Percentiles rank a stretch among this genome's conserved stretches.
These are phyloP conservation scores for Pulveroboletus sp. DNA, from an alignment of 768 basidiomycete genomes.

Conservation along the genomic window DNA sequence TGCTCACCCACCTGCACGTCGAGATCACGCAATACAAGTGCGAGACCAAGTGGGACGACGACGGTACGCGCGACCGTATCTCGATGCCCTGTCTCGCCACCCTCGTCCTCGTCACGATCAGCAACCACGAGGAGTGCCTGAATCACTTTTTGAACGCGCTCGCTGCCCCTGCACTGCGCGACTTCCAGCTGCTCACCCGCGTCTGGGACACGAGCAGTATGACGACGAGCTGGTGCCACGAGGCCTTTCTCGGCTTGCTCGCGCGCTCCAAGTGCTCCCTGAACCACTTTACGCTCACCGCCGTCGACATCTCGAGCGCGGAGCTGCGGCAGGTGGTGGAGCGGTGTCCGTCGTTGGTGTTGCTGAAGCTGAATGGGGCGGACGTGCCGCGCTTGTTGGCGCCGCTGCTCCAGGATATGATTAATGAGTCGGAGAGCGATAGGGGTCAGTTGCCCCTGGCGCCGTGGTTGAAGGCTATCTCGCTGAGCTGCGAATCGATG, in stretches of 20 bases:
- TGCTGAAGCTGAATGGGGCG: slow-evolving; percentile 27
- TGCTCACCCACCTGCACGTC: slow-evolving; percentile 27
- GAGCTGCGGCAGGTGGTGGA: slow-evolving; percentile 26
- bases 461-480: slow-evolving; percentile 28
- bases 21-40: slow-evolving; percentile 30
- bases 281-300: slow-evolving; percentile 29
- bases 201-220: slow-evolving; percentile 31
- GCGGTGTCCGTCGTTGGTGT: slow-evolving; percentile 26
- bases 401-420: slow-evolving; percentile 25
- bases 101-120: slow-evolving; percentile 30
- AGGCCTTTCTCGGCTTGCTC: slow-evolving; percentile 24
- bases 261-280: slow-evolving; percentile 26
- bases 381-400: slow-evolving; percentile 19
- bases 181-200: slow-evolving; percentile 30
- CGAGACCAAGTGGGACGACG: slow-evolving; percentile 27
- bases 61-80: slow-evolving; percentile 17
- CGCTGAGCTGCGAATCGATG: slow-evolving; percentile 28
- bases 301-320: slow-evolving; percentile 18
- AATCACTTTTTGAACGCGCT: slow-evolving; percentile 25
- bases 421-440: slow-evolving; percentile 13
- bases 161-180: slow-evolving; percentile 20
- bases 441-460: slow-evolving; percentile 15
- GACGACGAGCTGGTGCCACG: slow-evolving; percentile 28
- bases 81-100: slow-evolving; percentile 28
- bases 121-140: slow-evolving; percentile 26